Base-by-base conservation (phyloP, 305 asterid species). In the Fraxinus albicans region DNA sequence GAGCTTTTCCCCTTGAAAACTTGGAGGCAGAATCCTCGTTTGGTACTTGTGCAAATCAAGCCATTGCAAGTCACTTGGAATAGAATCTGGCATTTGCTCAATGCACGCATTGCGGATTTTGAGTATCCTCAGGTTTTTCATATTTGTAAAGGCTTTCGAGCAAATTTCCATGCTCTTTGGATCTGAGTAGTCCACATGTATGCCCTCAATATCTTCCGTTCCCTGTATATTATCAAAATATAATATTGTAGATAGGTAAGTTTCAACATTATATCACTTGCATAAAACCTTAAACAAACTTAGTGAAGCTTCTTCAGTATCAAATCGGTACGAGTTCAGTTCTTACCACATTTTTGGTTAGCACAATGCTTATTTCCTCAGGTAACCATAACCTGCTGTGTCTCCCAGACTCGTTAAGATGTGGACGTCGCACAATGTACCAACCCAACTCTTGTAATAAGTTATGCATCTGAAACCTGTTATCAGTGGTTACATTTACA, bases 361-460 rank as follows among this genome's bases (percentile, higher is more conserved):
- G 36, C 10, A 82, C 85, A 44, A 9, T 29, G 7, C 73, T 77
- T 10, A 77, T 69, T 0, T 82, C 79, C 0, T 77, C 31, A 44
- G 82, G 85, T 40, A 55, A 19, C 85, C 85, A 82, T n/a, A 82
- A 47, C 82, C 85, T 82, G 82, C 85, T 82, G 31, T 29, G 34
- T 36, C 53, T 82, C 29, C 27, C 29, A 19, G 27, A 29, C 47
- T 60, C 77, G 8, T 47, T 76, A 9, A 70, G 27, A 34, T 42
- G 38, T 33, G 38, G 40, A 2, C 9, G 36, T 19, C 82, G 78
- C 40, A 82, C 73, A 38, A 82, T 82, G 65, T 82, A 55, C 78
- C 85, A 77, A 40, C 77, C 79, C 6, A 75, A 69, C 36, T 82
- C 85, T 67, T 77, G 85, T 17, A 82, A 38, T 38, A 82, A 70